Evolutionary conservation across 2,329 filamentous ascomycete genomes (phyloP).

Genomic region (Diaporthe capsici): DNA sequence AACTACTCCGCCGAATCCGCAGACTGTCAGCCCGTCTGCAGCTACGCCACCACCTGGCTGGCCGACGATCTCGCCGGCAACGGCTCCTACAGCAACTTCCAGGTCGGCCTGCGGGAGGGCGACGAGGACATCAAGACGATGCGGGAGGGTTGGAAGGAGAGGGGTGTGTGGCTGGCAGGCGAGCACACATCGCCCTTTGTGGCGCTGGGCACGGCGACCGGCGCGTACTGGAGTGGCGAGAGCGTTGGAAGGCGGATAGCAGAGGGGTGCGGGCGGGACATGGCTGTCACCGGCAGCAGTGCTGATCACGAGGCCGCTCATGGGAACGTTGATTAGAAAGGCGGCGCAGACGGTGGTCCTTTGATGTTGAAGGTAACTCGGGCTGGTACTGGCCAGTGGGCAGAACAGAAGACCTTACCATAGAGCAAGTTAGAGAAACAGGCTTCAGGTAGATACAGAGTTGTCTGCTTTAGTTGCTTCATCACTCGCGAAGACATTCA

Average conservation of each 20-base stretch:
- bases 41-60: slow-evolving; percentile 83
- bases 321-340: neutral
- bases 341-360: neutral
- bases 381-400: neutral
- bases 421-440: neutral
- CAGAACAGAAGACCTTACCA: neutral
- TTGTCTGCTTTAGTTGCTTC: neutral
- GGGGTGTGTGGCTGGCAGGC: slow-evolving; percentile 87
- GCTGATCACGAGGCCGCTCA: neutral
- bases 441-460: neutral
- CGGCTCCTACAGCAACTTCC: slow-evolving; percentile 90
- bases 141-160: slow-evolving; percentile 72
- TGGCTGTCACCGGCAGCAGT: neutral
- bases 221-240: slow-evolving; percentile 94
- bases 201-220: slow-evolving; percentile 88
- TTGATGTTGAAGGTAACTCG: neutral
- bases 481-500: neutral
- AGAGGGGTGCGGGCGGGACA: slow-evolving; percentile 62
- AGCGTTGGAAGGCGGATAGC: slow-evolving; percentile 77
- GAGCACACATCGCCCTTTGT: slow-evolving; percentile 94
- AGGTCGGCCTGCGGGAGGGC: slow-evolving; percentile 77
- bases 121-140: slow-evolving; percentile 80
- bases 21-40: slow-evolving; percentile 73
- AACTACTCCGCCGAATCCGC: slow-evolving; percentile 69
- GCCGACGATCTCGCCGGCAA: slow-evolving; percentile 84